Percentiles rank a stretch among this genome's conserved stretches.
These are phyloP conservation scores for Uronychia binucleata DNA, from an alignment of 73 alveolate genomes.

Conservation along the genomic window DNA sequence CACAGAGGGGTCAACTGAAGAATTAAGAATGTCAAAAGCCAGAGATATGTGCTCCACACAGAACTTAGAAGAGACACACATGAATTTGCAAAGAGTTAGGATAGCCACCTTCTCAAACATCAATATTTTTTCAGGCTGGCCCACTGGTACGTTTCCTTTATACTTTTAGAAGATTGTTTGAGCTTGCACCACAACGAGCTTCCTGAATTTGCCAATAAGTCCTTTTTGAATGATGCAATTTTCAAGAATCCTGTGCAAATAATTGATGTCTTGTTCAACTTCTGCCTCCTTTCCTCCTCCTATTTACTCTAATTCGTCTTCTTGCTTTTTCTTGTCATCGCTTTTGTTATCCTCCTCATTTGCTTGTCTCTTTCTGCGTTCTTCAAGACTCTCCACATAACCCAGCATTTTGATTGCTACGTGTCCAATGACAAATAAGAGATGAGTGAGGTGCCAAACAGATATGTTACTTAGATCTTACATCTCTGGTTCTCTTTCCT, in stretches of 20 bases:
- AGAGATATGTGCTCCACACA: conserved; percentile 72
- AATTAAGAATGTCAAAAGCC: conserved; percentile 63
- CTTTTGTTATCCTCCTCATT: conserved; percentile 55
- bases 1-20: conserved; percentile 72
- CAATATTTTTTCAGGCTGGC: conserved; percentile 1
- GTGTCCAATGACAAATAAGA: conserved; percentile 88
- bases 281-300: conserved; percentile 95
- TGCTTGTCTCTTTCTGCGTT: conserved; percentile 46
- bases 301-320: conserved; percentile 79
- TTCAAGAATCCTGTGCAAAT: conserved; percentile 76
- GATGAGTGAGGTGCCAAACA: conserved; percentile 70
- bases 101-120: conserved; percentile 80
- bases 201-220: conserved; percentile 68
- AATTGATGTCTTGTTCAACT: conserved; percentile 72
- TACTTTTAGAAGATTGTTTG: conserved; percentile 44
- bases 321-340: conserved; percentile 22
- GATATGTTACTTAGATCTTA: not conserved
- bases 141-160: conserved; percentile 14
- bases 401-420: conserved; percentile 86
- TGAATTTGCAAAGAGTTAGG: conserved; percentile 79
- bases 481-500: not conserved
- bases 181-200: conserved; percentile 55
- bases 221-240: conserved; percentile 69
- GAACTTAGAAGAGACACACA: conserved; percentile 81
- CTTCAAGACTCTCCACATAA: conserved; percentile 84